phyloP scores from a whole-genome alignment of 805 yeast genomes.

The Nakazawaea peltata region DNA sequence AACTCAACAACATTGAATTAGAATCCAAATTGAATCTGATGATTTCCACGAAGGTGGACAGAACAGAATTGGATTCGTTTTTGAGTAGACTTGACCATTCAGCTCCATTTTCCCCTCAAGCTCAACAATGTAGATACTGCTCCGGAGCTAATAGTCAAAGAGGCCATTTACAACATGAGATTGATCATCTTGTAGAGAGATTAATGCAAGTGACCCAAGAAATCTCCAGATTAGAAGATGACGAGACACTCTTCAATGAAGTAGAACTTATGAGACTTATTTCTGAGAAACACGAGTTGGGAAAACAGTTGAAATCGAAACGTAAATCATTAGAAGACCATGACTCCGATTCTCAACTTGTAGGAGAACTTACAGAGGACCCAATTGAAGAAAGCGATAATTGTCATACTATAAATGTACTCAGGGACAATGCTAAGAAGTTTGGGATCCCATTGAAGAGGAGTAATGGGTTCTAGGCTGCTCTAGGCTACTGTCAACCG shows the following conservation, averaged over 20 bases:
- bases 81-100: too few species aligned
- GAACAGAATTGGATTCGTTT: too few species aligned
- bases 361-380: background rate
- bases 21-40: too few species aligned
- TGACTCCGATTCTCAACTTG: background rate
- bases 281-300: background rate
- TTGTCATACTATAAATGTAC: slow-evolving; percentile 5
- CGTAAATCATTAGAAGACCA: too few species aligned
- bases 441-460: slow-evolving; percentile 6
- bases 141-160: too few species aligned
- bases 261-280: slow-evolving; percentile 3
- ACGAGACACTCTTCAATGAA: slow-evolving; percentile 3
- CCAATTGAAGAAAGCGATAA: slow-evolving; percentile 4
- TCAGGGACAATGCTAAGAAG: slow-evolving; percentile 8
- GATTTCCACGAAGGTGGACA: too few species aligned
- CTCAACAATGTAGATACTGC: too few species aligned
- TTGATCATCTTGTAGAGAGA: background rate
- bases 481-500: too few species aligned
- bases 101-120: too few species aligned
- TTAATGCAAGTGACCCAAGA: background rate
- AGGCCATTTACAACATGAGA: too few species aligned
- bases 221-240: slow-evolving; percentile 1
- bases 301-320: background rate
- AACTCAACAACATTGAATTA: too few species aligned
- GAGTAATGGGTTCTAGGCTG: too few species aligned